Conservation (phyloP, 805 yeast genomes). For the Nematodospora valgi region DNA sequence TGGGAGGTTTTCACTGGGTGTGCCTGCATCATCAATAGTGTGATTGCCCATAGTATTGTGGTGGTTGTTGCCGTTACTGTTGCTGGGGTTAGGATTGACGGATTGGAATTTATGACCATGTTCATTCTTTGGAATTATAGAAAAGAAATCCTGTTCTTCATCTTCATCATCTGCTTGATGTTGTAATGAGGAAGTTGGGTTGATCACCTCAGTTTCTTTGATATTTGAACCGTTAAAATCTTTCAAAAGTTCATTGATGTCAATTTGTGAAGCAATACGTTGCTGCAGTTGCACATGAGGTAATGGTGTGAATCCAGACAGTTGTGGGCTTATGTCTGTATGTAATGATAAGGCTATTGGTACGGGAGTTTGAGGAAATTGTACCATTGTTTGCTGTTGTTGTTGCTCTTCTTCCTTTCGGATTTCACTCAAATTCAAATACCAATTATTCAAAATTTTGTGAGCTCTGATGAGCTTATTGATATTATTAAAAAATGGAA, state of each 20-base stretch:
- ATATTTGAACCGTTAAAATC: constrained; percentile 6
- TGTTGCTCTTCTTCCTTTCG: constrained; percentile 2
- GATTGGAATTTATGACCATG: constrained; percentile 8
- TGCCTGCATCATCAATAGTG: constrained; percentile 3
- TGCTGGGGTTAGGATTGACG: not conserved
- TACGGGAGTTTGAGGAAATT: not conserved
- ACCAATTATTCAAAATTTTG: constrained; percentile 22
- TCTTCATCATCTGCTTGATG: constrained; percentile 10
- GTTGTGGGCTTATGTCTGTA: constrained; percentile 1
- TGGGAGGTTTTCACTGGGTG: constrained; percentile 1
- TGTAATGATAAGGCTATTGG: not conserved
- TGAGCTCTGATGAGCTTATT: constrained; percentile 25
- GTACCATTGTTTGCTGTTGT: not conserved
- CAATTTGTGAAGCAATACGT: constrained; percentile 2
- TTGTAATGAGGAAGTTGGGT: not conserved
- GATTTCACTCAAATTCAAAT: constrained; percentile 14
- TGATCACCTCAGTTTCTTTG: not conserved
- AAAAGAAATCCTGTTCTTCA: constrained; percentile 6
- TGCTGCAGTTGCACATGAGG: constrained; percentile 2
- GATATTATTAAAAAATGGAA: constrained; percentile 25
- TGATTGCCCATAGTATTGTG: not conserved
- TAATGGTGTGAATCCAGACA: not conserved
- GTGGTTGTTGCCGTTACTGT: not conserved
- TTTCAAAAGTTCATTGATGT: constrained; percentile 7
- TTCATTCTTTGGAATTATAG: constrained; percentile 8